Conservation (phyloP, 2,329 filamentous ascomycete genomes). For the Raffaelea ambrosiae region DNA sequence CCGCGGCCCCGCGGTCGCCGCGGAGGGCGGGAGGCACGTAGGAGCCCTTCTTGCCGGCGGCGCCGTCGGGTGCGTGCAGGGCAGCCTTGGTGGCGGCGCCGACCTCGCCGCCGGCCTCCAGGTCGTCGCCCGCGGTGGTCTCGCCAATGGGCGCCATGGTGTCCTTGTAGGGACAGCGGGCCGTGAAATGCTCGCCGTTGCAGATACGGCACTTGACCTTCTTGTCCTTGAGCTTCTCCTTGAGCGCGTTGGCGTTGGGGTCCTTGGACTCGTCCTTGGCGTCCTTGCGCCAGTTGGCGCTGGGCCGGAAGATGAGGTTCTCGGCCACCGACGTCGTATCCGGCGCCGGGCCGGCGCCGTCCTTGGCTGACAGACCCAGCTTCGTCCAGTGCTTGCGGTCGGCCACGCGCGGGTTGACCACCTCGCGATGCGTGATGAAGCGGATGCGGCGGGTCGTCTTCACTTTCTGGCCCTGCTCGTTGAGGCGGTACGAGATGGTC, state of each 20-base stretch:
- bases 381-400: constrained; percentile 90
- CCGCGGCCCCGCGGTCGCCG: constrained; percentile 62
- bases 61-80: background rate
- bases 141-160: constrained; percentile 87
- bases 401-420: constrained; percentile 92
- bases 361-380: constrained; percentile 84
- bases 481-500: constrained; percentile 78
- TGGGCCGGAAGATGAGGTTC: constrained; percentile 95
- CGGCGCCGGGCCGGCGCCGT: constrained; percentile 69
- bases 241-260: constrained; percentile 64
- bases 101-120: constrained; percentile 46
- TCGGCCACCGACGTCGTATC: constrained; percentile 93
- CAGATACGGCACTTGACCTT: constrained; percentile 99
- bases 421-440: constrained; percentile 81
- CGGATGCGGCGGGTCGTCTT: constrained; percentile 96
- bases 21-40: constrained; percentile 94
- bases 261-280: constrained; percentile 70
- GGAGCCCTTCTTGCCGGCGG: constrained; percentile 61
- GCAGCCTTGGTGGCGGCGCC: constrained; percentile 42
- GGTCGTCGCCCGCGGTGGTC: constrained; percentile 45
- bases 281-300: constrained; percentile 87
- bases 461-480: constrained; percentile 91
- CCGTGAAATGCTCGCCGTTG: constrained; percentile 97
- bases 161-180: constrained; percentile 98
- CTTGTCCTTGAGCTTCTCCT: constrained; percentile 90